phyloP scores from a whole-genome alignment of 345 rosid species.

The Eucalyptus brandiana region DNA sequence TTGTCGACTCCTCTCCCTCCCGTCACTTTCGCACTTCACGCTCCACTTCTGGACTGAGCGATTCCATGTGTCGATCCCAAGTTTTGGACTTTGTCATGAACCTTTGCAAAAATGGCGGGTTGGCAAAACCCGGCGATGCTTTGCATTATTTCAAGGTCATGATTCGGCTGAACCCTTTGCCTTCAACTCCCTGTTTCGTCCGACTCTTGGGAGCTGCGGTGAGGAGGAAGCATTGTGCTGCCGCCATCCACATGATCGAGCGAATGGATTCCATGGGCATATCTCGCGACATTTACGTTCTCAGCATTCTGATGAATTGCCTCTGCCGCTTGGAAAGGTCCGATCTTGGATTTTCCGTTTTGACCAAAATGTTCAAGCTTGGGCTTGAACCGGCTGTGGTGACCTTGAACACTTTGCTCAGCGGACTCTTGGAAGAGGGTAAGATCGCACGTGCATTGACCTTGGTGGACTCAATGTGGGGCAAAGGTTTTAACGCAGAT shows the following conservation, averaged over 20 bases:
- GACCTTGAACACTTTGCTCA: neutral
- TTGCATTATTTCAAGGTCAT: neutral
- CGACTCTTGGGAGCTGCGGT: neutral
- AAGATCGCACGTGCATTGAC: neutral
- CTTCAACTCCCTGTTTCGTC: neutral
- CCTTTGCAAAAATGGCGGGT: rapidly evolving
- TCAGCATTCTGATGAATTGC: neutral
- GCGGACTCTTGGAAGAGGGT: neutral
- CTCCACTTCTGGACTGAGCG: neutral
- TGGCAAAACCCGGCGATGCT: neutral
- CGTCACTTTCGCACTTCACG: neutral
- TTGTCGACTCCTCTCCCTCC: neutral
- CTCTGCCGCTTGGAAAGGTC: neutral
- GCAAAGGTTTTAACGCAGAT: neutral
- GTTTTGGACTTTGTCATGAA: neutral
- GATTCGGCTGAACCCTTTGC: neutral
- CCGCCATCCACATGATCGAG: neutral
- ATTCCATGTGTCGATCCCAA: neutral
- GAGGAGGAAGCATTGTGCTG: neutral
- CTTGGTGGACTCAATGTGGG: neutral
- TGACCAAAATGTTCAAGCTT: neutral
- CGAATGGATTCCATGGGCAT: neutral
- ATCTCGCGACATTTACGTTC: neutral
- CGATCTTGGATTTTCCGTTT: neutral
- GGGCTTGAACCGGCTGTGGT: neutral